Conservation (phyloP, 2,329 filamentous ascomycete species). For the Exophiala sp. region DNA sequence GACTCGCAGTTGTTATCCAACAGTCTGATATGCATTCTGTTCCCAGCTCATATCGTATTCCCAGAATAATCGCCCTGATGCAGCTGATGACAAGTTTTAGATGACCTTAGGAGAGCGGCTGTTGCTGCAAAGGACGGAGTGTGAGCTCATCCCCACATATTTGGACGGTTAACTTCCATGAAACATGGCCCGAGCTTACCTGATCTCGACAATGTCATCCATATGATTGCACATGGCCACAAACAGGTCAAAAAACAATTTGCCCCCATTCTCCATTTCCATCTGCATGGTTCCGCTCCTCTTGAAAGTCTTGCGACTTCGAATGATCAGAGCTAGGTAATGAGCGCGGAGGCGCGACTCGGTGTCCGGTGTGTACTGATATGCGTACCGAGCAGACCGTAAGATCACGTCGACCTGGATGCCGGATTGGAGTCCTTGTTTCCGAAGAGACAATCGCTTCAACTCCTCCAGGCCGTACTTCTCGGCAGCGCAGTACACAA, state of each 20-base stretch:
- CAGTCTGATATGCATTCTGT: constrained; percentile 34
- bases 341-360: constrained; percentile 91
- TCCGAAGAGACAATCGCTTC: constrained; percentile 83
- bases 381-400: constrained; percentile 87
- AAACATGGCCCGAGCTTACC: constrained; percentile 49
- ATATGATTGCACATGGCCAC: constrained; percentile 98
- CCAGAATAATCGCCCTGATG: constrained; percentile 33
- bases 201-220: constrained; percentile 87
- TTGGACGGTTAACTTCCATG: constrained; percentile 15
- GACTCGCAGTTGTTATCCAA: constrained; percentile 32
- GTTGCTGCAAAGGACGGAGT: constrained; percentile 36
- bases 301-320: constrained; percentile 96
- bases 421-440: constrained; percentile 88
- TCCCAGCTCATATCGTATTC: constrained; percentile 31
- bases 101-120: constrained; percentile 51
- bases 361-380: constrained; percentile 87
- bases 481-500: constrained; percentile 86
- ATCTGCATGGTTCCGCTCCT: constrained; percentile 97
- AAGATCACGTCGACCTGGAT: constrained; percentile 90
- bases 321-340: constrained; percentile 95
- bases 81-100: constrained; percentile 36
- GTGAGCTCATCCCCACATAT: constrained; percentile 26
- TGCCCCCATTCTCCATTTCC: constrained; percentile 93
- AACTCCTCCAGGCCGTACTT: constrained; percentile 87
- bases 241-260: constrained; percentile 97